Percentiles rank a stretch among this genome's conserved stretches.
Conservation (phyloP, 1,284 basidiomycete species). For the Melampsora larici-populina region DNA sequence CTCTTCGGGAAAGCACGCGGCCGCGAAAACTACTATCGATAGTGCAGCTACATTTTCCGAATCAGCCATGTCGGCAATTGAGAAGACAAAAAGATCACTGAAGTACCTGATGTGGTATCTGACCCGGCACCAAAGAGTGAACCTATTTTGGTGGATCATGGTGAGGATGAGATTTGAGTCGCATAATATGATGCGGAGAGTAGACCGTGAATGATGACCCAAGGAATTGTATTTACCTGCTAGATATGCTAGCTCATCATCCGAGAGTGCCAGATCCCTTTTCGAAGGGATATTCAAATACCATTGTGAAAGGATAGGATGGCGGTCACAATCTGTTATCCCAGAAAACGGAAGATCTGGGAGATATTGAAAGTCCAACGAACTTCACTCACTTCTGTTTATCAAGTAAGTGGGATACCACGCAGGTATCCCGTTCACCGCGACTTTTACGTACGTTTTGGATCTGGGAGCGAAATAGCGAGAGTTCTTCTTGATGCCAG, state of each 20-base stretch:
- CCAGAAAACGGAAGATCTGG: too few species aligned
- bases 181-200: neutral
- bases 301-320: too few species aligned
- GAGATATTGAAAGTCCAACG: too few species aligned
- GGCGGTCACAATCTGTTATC: too few species aligned
- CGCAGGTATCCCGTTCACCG: slow-evolving; percentile 23
- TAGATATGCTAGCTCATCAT: slow-evolving; percentile 46
- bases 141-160: neutral
- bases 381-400: slow-evolving; percentile 27
- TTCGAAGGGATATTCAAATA: too few species aligned
- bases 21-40: slow-evolving; percentile 63
- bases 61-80: neutral
- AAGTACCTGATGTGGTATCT: slow-evolving; percentile 37
- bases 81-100: neutral
- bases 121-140: slow-evolving; percentile 40
- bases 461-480: slow-evolving; percentile 61
- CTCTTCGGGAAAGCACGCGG: slow-evolving; percentile 62
- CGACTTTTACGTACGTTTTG: slow-evolving; percentile 54
- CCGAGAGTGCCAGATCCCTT: slow-evolving; percentile 23
- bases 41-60: slow-evolving; percentile 62
- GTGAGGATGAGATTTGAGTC: too few species aligned
- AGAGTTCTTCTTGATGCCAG: slow-evolving; percentile 62
- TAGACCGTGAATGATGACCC: neutral
- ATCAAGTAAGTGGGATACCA: slow-evolving; percentile 29
- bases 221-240: slow-evolving; percentile 26